A percentile compares a stretch with the other conserved stretches of the same genome.
Conservation (phyloP, 1,139 yeast species). For the Chernovozyma aurita region DNA sequence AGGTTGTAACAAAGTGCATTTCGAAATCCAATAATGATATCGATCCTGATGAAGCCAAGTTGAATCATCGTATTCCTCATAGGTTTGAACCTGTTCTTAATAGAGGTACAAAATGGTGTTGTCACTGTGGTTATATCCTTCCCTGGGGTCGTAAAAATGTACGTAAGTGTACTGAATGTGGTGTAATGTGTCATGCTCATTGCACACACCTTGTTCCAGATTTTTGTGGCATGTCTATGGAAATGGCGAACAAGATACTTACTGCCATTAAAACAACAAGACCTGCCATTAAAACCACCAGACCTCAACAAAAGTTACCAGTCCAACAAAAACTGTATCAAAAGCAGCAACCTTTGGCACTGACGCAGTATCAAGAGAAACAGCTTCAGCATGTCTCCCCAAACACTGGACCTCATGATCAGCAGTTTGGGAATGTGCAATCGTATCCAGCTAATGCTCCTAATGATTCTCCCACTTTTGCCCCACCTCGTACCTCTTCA, state of each 20-base stretch:
- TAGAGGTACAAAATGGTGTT: constrained; percentile 98
- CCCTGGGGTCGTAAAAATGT: constrained; percentile 95
- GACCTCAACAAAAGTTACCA: not conserved
- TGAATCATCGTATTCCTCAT: constrained; percentile 95
- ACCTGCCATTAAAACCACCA: constrained; percentile 16
- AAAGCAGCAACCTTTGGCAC: not conserved
- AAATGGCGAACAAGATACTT: constrained; percentile 86
- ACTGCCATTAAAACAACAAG: constrained; percentile 81
- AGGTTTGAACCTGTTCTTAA: constrained; percentile 87
- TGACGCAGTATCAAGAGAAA: not conserved
- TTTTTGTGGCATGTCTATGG: constrained; percentile 98
- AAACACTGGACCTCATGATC: not conserved
- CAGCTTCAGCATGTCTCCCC: not conserved
- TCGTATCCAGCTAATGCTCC: not conserved
- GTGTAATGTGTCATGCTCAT: constrained; percentile 86
- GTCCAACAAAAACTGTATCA: constrained; percentile 9
- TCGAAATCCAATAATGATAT: constrained; percentile 83
- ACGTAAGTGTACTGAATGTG: constrained; percentile 94
- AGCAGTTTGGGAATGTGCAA: not conserved
- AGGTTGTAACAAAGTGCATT: constrained; percentile 93
- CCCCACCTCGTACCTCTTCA: not conserved
- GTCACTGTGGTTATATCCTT: constrained; percentile 93
- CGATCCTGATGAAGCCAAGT: constrained; percentile 82
- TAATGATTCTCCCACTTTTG: not conserved
- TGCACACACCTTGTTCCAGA: constrained; percentile 96